Conservation (phyloP, 768 basidiomycete species). For the Termitomyces heimii region DNA sequence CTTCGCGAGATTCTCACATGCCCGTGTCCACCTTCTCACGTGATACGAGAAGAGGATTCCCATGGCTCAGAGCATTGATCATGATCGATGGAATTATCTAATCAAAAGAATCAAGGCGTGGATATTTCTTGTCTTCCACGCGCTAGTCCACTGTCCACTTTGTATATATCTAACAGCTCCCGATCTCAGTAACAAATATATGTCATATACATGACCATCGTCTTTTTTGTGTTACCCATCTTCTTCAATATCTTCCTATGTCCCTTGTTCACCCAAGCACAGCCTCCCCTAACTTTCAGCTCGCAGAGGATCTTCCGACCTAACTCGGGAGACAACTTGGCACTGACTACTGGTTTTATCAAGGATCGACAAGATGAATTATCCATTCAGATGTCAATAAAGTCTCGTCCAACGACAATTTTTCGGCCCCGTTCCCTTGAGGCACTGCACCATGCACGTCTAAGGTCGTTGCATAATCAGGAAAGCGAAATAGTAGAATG, state of each 20-base stretch:
- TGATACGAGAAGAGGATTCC: no score
- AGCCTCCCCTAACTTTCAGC: constrained; percentile 9
- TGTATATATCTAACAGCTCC: not conserved
- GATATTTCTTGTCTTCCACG: not conserved
- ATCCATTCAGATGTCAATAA: constrained; percentile 21
- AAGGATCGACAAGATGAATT: not conserved
- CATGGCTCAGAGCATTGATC: not conserved
- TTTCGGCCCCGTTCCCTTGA: constrained; percentile 52
- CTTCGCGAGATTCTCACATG: no score
- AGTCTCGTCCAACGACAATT: constrained; percentile 48
- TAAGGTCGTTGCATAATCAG: constrained; percentile 38
- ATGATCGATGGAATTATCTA: no score
- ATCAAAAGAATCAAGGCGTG: not conserved
- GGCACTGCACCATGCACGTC: constrained; percentile 46
- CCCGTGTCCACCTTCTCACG: no score
- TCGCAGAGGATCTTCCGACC: constrained; percentile 10
- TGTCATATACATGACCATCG: constrained; percentile 11
- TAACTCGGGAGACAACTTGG: constrained; percentile 1
- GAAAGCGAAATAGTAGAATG: constrained; percentile 58
- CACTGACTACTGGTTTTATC: constrained; percentile 3
- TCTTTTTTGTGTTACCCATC: not conserved
- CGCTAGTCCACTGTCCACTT: not conserved
- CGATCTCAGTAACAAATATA: constrained; percentile 4
- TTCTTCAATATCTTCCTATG: not conserved
- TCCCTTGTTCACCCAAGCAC: not conserved